These are phyloP conservation scores for Microstroma glucosiphilum DNA, from an alignment of 1,284 basidiomycete species.

Conservation along the genomic window DNA sequence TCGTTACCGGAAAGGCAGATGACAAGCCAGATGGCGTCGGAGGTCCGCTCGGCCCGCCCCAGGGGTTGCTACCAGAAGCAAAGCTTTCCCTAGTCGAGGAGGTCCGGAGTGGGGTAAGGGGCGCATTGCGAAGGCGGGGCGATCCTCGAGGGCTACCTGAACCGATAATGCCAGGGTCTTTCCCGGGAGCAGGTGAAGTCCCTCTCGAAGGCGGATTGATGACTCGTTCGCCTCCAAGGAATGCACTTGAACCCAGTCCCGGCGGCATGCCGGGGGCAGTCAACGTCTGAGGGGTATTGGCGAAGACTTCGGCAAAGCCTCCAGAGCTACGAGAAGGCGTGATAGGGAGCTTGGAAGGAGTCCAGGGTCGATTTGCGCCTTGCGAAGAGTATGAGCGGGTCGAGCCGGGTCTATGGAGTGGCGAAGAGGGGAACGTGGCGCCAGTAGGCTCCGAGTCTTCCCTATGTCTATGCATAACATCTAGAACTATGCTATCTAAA, in stretches of 20 bases:
- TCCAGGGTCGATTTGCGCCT: slow-evolving; percentile 25
- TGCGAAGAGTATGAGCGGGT: slow-evolving; percentile 28
- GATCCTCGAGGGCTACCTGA: slow-evolving; percentile 35
- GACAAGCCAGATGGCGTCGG: slow-evolving; percentile 1
- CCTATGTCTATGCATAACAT: slow-evolving; percentile 39
- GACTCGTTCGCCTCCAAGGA: neutral
- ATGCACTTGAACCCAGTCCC: neutral
- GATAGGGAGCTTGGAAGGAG: slow-evolving; percentile 17
- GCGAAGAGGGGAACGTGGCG: slow-evolving; percentile 27
- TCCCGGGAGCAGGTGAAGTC: slow-evolving; percentile 21
- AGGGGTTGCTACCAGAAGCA: slow-evolving; percentile 6
- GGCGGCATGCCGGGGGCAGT: neutral
- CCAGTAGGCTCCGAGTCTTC: slow-evolving; percentile 35
- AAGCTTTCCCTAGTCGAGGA: slow-evolving; percentile 17
- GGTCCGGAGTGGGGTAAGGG: slow-evolving; percentile 24
- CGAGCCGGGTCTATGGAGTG: slow-evolving; percentile 27
- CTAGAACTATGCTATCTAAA: slow-evolving; percentile 36
- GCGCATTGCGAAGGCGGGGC: slow-evolving; percentile 30
- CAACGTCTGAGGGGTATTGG: too few relatives aligned
- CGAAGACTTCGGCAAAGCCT: too few relatives aligned
- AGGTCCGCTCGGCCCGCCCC: neutral
- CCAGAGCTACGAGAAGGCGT: neutral
- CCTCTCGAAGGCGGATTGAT: slow-evolving; percentile 5
- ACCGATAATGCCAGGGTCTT: slow-evolving; percentile 28
- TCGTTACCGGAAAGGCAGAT: neutral